Conservation (phyloP, 73 alveolate genomes). For the Tetrahymena borealis region DNA sequence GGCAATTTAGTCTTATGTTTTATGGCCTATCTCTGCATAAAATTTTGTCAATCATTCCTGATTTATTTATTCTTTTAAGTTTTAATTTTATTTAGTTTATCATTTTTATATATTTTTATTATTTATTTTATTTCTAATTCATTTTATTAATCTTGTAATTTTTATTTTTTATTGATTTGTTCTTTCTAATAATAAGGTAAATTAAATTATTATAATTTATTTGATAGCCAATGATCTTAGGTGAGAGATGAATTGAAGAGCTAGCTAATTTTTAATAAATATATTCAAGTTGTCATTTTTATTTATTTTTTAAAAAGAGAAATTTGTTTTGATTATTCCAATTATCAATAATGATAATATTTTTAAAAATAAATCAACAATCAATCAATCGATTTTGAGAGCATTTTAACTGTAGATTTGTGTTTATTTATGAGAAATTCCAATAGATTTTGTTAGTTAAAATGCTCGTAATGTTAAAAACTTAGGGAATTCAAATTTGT, state of each 20-base stretch:
- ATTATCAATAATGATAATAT: neutral
- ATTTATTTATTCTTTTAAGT: too few relatives aligned
- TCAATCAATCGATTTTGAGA: neutral
- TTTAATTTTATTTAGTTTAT: too few relatives aligned
- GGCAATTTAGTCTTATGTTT: too few relatives aligned
- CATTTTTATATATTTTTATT: too few relatives aligned
- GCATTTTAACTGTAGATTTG: neutral
- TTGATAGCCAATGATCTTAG: neutral
- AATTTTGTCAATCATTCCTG: too few relatives aligned
- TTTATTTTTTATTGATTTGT: too few relatives aligned
- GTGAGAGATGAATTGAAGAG: slow-evolving; percentile 1
- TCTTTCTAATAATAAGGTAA: too few relatives aligned
- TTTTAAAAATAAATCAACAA: neutral
- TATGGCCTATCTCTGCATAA: too few relatives aligned
- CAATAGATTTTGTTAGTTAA: neutral
- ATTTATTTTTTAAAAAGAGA: neutral
- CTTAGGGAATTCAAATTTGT: neutral
- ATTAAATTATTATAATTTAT: neutral
- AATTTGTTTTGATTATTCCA: neutral
- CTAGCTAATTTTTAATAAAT: neutral
- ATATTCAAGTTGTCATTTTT: neutral
- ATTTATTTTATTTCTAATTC: too few relatives aligned
- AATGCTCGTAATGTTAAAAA: neutral
- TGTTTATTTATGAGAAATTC: neutral
- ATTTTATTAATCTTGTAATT: too few relatives aligned